Conservation (phyloP, 352 stramenopile species). For the Phytophthora nicotianae region DNA sequence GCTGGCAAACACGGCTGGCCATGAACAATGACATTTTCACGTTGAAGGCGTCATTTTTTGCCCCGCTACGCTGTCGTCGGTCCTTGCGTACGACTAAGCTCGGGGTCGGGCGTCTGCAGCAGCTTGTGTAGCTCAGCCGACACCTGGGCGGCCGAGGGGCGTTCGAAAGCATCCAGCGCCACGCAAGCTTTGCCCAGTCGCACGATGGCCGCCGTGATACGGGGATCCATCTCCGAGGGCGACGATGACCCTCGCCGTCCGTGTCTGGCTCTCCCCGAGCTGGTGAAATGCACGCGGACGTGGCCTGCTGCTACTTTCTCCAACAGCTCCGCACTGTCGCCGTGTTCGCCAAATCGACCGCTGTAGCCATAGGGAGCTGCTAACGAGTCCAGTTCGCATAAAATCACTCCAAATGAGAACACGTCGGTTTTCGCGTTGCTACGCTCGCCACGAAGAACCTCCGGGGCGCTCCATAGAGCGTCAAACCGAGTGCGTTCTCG, state of each 20-base stretch:
- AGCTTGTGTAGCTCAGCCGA: constrained; percentile 44
- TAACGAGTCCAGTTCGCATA: constrained; percentile 54
- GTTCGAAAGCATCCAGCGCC: constrained; percentile 42
- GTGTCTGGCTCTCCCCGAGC: constrained; percentile 18
- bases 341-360: constrained; percentile 10
- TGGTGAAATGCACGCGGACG: constrained; percentile 35
- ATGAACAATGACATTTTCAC: constrained; percentile 4
- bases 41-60: background rate
- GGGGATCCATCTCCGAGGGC: constrained; percentile 17
- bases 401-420: constrained; percentile 62
- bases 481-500: constrained; percentile 24
- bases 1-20: constrained; percentile 32
- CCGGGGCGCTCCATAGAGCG: constrained; percentile 46
- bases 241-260: constrained; percentile 15
- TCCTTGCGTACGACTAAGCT: constrained; percentile 26
- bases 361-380: constrained; percentile 28
- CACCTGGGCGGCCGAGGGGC: constrained; percentile 47
- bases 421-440: constrained; percentile 56
- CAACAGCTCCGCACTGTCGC: constrained; percentile 33
- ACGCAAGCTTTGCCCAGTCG: constrained; percentile 52
- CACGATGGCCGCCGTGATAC: constrained; percentile 27
- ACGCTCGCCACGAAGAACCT: constrained; percentile 50
- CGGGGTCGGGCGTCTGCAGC: constrained; percentile 22
- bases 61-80: constrained; percentile 2
- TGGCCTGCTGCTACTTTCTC: constrained; percentile 40